Evolutionary conservation across 768 basidiomycete genomes (phyloP), one percentile per base, ranked within the genome.

Genomic region (Lentinula lateritia): DNA sequence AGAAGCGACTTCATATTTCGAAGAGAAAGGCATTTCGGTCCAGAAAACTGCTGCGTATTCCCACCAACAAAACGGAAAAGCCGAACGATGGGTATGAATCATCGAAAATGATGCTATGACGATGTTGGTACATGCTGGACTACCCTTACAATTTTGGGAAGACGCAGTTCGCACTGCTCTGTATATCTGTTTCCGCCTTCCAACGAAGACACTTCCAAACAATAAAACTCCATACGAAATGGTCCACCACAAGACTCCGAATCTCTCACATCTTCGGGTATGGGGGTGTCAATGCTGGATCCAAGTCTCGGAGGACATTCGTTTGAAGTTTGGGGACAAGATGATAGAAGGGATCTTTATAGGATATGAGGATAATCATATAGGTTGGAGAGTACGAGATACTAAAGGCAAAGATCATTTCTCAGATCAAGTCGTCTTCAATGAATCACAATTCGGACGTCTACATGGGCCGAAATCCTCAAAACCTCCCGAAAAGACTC

Each of bases 21-120:
- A n/a, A 7, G 16, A 66, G 46, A 34, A 65, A 28, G 73, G 73
- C 8, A 72, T 73, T 58, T 58, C 34, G 2, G 61, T 23, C 2
- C 23, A 23, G 23, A 23, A 23, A 23, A 23, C 23, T 23, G 23
- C 23, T 23, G 23, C 23, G 5, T 67, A 69, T 42, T 65, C 63
- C 50, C 76, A 76, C 1, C 73, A 79, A 66, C 75, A 80, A 54
- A 83, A 82, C 62, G 74, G 77, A 18, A 70, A 78, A 5, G 76
- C 77, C 1, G 77, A 83, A 62, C 63, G 73, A 1, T 63, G 65
- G 1, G 81, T 81, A 42, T 62, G 71, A 1, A 74, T 73, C 0
- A 66, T 82, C 34, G 62, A 67, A 0, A 72, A 79, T 28, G 66
- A 62, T 15, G 67, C 72, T 5, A 64, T 61, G 12, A 65, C 72